A percentile compares a stretch with the other conserved stretches of the same genome.
Evolutionary conservation across 768 basidiomycete species (phyloP).

Genomic region (Neoboletus magnificus): DNA sequence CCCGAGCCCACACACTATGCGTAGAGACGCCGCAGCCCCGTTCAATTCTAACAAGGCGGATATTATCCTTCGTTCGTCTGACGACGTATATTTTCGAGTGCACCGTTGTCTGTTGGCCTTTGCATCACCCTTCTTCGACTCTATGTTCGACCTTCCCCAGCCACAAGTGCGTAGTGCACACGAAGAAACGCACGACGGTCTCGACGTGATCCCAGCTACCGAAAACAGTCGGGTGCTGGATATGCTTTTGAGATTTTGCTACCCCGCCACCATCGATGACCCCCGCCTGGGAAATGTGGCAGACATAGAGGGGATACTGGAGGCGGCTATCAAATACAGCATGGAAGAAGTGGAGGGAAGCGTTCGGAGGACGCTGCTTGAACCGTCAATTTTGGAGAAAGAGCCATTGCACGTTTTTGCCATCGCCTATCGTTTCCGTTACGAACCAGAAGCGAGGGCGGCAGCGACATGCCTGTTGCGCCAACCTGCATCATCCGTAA

Average conservation of each 20-base stretch:
- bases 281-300: constrained; percentile 15
- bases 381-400: constrained; percentile 23
- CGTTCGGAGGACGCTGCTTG: constrained; percentile 26
- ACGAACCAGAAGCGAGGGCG: constrained; percentile 29
- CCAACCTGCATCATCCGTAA: constrained; percentile 4
- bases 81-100: constrained; percentile 29
- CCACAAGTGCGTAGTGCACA: constrained; percentile 3
- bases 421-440: constrained; percentile 32
- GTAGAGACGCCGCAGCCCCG: constrained; percentile 30
- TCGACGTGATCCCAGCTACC: constrained; percentile 29
- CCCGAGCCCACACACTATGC: constrained; percentile 12
- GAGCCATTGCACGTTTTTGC: constrained; percentile 32
- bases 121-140: constrained; percentile 30
- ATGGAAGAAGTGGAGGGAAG: constrained; percentile 28
- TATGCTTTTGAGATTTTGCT: constrained; percentile 34
- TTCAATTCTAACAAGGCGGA: constrained; percentile 50
- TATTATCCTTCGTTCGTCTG: constrained; percentile 50
- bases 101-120: constrained; percentile 26
- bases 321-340: constrained; percentile 30
- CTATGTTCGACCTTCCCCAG: constrained; percentile 33
- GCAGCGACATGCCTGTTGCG: constrained; percentile 30
- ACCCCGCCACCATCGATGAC: constrained; percentile 29
- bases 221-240: constrained; percentile 30
- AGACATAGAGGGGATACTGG: constrained; percentile 24
- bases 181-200: constrained; percentile 13